Evolutionary conservation across 345 rosid species (phyloP).

Genomic region (Hibiscus mutabilis): DNA sequence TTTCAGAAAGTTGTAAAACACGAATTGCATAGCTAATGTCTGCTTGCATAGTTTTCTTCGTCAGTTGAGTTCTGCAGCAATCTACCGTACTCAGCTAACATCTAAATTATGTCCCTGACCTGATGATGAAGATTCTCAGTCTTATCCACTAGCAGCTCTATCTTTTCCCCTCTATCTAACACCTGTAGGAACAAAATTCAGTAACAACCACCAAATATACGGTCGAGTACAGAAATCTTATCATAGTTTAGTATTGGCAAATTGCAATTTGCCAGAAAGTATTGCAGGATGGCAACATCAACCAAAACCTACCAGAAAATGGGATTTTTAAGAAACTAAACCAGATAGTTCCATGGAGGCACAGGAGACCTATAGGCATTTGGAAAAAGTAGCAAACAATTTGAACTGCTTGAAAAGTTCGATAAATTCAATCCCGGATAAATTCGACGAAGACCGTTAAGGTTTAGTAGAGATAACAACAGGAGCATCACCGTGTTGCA

Average conservation of each 20-base stretch:
- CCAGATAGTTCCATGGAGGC: neutral
- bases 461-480: neutral
- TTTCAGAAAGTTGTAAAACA: neutral
- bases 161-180: slow-evolving; percentile 98
- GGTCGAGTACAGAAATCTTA: neutral
- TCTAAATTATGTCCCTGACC: slow-evolving; percentile 31
- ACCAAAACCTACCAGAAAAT: neutral
- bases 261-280: neutral
- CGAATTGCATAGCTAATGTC: neutral
- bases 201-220: neutral
- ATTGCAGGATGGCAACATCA: neutral
- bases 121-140: slow-evolving; percentile 96
- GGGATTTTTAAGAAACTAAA: neutral
- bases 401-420: neutral
- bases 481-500: too few relatives aligned
- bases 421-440: neutral
- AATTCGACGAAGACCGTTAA: neutral
- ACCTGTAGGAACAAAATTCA: slow-evolving; percentile 39
- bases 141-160: slow-evolving; percentile 96
- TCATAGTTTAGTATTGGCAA: neutral
- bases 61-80: too few relatives aligned
- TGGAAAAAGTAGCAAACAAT: neutral
- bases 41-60: too few relatives aligned
- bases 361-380: neutral
- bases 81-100: neutral